phyloP scores from a whole-genome alignment of 805 yeast genomes.

The Ogataea haglerorum region DNA sequence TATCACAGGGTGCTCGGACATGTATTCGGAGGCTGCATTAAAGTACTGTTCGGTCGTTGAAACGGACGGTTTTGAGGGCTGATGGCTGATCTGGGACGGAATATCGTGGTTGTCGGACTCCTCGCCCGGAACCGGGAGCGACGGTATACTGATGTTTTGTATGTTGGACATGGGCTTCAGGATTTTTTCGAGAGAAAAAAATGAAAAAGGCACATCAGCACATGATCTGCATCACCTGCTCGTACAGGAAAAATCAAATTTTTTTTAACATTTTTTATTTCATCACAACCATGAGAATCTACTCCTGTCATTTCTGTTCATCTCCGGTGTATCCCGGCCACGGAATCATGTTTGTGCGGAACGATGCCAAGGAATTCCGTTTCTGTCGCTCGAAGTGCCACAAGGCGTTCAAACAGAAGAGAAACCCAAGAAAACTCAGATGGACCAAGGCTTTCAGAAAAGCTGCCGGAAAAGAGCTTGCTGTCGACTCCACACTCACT shows the following conservation, averaged over 20 bases:
- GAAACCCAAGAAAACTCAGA: slow-evolving; percentile 95
- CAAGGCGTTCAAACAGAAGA: slow-evolving; percentile 93
- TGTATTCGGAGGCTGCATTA: slow-evolving; percentile 53
- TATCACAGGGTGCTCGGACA: slow-evolving; percentile 74
- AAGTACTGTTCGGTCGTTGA: slow-evolving; percentile 50
- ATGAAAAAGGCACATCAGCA: background rate
- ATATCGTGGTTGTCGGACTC: slow-evolving; percentile 16
- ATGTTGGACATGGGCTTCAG: slow-evolving; percentile 21
- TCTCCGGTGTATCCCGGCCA: slow-evolving; percentile 94
- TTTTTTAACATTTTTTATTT: slow-evolving; percentile 2
- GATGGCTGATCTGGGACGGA: slow-evolving; percentile 6
- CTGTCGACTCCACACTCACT: slow-evolving; percentile 93
- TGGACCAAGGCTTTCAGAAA: slow-evolving; percentile 99
- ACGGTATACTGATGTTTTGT: slow-evolving; percentile 49
- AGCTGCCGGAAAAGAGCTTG: slow-evolving; percentile 98
- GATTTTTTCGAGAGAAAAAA: slow-evolving; percentile 5
- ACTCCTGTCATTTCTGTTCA: slow-evolving; percentile 94
- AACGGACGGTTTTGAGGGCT: slow-evolving; percentile 1
- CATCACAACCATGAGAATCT: slow-evolving; percentile 62
- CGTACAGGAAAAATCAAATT: background rate
- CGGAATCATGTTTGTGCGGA: slow-evolving; percentile 96
- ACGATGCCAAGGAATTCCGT: slow-evolving; percentile 95
- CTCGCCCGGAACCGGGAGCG: slow-evolving; percentile 56
- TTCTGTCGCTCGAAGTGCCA: slow-evolving; percentile 98
- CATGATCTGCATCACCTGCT: slow-evolving; percentile 1